Conservation (phyloP, 148 eudicot species). For the Tetragonia tetragonoides region DNA sequence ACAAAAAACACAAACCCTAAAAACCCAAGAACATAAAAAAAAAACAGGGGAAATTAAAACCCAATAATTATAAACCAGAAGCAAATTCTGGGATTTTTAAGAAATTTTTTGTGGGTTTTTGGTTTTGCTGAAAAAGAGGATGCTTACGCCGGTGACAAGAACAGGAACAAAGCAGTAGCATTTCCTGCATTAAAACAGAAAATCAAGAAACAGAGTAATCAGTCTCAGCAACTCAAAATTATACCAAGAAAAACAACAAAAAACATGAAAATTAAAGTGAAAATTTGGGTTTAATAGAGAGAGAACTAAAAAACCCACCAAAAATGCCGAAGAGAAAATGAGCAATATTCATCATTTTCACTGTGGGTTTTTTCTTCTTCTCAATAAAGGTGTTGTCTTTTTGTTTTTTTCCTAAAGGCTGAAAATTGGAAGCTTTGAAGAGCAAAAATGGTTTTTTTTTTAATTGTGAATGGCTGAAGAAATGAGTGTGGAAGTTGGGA, state of each 20-base stretch:
- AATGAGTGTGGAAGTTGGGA: not conserved
- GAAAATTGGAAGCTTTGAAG: not conserved
- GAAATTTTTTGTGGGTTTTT: not conserved
- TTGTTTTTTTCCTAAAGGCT: not conserved
- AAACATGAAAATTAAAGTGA: not conserved
- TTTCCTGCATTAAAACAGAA: constrained; percentile 37
- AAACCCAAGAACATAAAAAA: not conserved
- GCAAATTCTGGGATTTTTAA: not conserved
- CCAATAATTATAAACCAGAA: not conserved
- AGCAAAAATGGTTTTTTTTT: not conserved
- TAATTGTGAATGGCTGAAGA: not conserved
- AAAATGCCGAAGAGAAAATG: constrained; percentile 46
- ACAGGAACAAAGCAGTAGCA: constrained; percentile 53
- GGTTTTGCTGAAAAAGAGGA: not conserved
- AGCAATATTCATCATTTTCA: constrained; percentile 27
- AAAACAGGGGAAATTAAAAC: not conserved
- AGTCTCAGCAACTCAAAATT: not conserved
- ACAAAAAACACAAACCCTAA: too few relatives aligned
- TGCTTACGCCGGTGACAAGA: constrained; percentile 47
- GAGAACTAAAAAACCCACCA: constrained; percentile 24
- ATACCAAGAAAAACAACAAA: not conserved
- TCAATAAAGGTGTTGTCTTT: not conserved
- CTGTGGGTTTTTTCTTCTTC: not conserved
- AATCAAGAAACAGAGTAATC: constrained; percentile 19
- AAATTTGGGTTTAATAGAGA: not conserved